Base-by-base conservation (phyloP, 441 rosid genomes). In the Pelargonium cotyledonis region DNA sequence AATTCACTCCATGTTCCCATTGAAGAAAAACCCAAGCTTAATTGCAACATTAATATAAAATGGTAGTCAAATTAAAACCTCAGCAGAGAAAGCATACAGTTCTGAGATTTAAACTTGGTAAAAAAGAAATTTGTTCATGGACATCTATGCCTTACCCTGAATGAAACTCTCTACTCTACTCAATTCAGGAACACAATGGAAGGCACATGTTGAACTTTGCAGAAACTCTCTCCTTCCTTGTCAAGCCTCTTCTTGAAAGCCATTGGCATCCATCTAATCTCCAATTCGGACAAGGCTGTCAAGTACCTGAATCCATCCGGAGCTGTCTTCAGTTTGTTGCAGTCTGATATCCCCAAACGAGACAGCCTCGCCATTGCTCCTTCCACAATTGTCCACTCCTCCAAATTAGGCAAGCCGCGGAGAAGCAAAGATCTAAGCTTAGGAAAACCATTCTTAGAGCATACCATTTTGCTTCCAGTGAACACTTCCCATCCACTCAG, bases 341-440 rank as follows among this genome's bases (percentile, higher is more conserved):
- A 85, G 4, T 15, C 6, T 40, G 55, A 63, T 43, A 85, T 19
- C 60, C 68, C 70, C 69, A 80, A 43, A 51, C 51, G 63, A 15
- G 64, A 66, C 67, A 85, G 80, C 65, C 53, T 44, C n/a, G 70
- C 38, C 80, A 85, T 75, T 23, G 82, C 86, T 40, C 83, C 82
- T 11, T 76, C 75, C 51, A 73, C 83, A 14, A 85, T 66, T n/a
- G 2, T 51, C 86, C 82, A 85, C 47, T 65, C 71, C 76, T 76
- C 76, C 67, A 79, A 58, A 18, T 64, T 65, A 1, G 26, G 26
- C 70, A 79, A 66, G 16, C 70, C 46, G 0, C 62, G 5, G 6
- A 75, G 70, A 63, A 11, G 7, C 63, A 75, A 38, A 4, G 69
- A 68, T 51, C 51, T 67, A 6, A 72, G 68, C 3, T 72, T 67